These are phyloP conservation scores for Blastocystis sp. DNA, from an alignment of 352 stramenopile genomes.

Conservation along the genomic window DNA sequence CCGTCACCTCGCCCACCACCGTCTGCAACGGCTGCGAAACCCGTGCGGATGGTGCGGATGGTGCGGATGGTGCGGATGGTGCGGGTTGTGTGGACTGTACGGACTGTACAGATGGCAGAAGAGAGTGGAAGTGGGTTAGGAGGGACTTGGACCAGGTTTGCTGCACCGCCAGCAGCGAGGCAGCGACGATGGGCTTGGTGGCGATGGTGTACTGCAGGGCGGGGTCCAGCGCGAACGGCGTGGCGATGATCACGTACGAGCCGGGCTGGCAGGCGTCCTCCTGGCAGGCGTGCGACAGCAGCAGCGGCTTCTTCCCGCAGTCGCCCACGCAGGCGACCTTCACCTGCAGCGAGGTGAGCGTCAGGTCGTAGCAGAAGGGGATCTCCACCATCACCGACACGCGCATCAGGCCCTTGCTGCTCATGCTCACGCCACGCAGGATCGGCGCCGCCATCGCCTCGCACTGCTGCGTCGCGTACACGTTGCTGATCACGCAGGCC, in stretches of 20 bases:
- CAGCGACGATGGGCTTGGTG: background rate
- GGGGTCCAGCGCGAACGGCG: background rate
- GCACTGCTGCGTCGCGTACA: slow-evolving; percentile 51
- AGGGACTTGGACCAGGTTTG: slow-evolving; percentile 7
- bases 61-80: no score
- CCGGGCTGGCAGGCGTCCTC: background rate
- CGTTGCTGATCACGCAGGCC: background rate
- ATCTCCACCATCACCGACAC: slow-evolving; percentile 21
- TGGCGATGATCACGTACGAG: background rate
- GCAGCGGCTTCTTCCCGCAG: background rate
- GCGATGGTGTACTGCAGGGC: background rate
- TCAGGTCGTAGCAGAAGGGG: slow-evolving; percentile 52
- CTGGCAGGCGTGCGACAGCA: background rate
- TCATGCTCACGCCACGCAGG: background rate
- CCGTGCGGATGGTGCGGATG: no score
- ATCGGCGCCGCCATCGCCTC: slow-evolving; percentile 10
- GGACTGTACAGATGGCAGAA: no score
- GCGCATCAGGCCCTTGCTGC: background rate
- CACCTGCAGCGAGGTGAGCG: slow-evolving; percentile 6
- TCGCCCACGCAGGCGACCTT: background rate
- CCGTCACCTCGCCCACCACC: background rate
- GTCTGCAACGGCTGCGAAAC: background rate
- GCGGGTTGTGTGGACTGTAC: no score
- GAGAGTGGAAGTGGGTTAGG: background rate
- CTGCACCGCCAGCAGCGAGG: background rate